phyloP scores from a whole-genome alignment of 345 rosid genomes.

The Isatis tinctoria region DNA sequence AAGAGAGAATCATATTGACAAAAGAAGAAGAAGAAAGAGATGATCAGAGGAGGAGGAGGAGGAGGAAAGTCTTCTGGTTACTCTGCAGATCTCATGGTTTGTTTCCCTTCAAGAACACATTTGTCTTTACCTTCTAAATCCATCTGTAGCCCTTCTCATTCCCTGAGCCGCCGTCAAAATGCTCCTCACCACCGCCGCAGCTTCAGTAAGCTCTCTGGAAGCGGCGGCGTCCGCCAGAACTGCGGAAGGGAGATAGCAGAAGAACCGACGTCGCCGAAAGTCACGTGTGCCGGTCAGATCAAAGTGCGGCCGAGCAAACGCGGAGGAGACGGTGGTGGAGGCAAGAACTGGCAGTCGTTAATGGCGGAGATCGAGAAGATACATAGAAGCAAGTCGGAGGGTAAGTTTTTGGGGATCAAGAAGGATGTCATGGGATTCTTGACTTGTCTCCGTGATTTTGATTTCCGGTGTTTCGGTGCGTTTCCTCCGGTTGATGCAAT shows the following conservation, averaged over 20 bases:
- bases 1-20: not conserved
- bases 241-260: slow-evolving; percentile 13
- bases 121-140: slow-evolving; percentile 64
- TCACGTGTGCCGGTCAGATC: slow-evolving; percentile 94
- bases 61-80: slow-evolving; percentile 55
- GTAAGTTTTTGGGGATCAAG: slow-evolving; percentile 59
- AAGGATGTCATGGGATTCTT: slow-evolving; percentile 68
- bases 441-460: slow-evolving; percentile 58
- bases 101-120: slow-evolving; percentile 81
- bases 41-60: slow-evolving; percentile 73
- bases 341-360: slow-evolving; percentile 77
- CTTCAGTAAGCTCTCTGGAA: slow-evolving; percentile 33
- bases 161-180: slow-evolving; percentile 41
- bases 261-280: slow-evolving; percentile 90
- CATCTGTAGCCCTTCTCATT: slow-evolving; percentile 57
- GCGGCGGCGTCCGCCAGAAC: slow-evolving; percentile 18
- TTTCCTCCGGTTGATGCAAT: slow-evolving; percentile 45
- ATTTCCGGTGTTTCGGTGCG: slow-evolving; percentile 65
- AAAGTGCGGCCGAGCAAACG: slow-evolving; percentile 58
- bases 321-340: slow-evolving; percentile 25
- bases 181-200: slow-evolving; percentile 38
- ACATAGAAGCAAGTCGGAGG: slow-evolving; percentile 49
- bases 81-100: slow-evolving; percentile 70
- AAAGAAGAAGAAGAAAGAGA: not conserved
- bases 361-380: slow-evolving; percentile 70